Conservation (phyloP, 2,329 filamentous ascomycete genomes). For the Stachybotrys elegans region DNA sequence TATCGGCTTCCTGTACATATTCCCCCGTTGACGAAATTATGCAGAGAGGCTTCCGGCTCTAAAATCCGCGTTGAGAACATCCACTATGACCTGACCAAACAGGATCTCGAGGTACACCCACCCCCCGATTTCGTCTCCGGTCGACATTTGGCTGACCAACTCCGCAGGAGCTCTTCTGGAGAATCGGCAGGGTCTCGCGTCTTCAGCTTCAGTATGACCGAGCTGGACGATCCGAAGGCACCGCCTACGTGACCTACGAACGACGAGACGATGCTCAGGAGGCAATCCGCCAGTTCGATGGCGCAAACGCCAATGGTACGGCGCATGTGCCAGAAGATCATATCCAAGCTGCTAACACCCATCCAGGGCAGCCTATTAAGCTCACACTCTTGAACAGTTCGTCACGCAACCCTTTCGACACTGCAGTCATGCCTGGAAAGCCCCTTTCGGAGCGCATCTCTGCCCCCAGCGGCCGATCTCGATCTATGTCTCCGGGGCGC, state of each 20-base stretch:
- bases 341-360: constrained; percentile 8
- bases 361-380: constrained; percentile 71
- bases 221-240: constrained; percentile 79
- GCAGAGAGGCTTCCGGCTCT: constrained; percentile 51
- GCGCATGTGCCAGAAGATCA: too few species aligned
- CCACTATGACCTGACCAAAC: constrained; percentile 85
- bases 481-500: constrained; percentile 53
- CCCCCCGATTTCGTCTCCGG: neutral
- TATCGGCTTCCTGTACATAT: too few species aligned
- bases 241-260: constrained; percentile 79
- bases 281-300: constrained; percentile 77
- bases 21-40: constrained; percentile 13
- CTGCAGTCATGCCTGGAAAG: constrained; percentile 48
- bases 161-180: constrained; percentile 68
- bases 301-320: constrained; percentile 78
- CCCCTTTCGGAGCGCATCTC: constrained; percentile 59
- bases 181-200: constrained; percentile 67
- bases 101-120: constrained; percentile 66
- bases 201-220: constrained; percentile 78
- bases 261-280: constrained; percentile 63
- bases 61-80: constrained; percentile 85
- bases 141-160: constrained; percentile 17
- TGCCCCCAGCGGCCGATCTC: constrained; percentile 48
- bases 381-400: constrained; percentile 56
- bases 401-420: constrained; percentile 52